Evolutionary conservation across 2,329 filamentous ascomycete genomes (phyloP).

Genomic region (Zalaria sp.): DNA sequence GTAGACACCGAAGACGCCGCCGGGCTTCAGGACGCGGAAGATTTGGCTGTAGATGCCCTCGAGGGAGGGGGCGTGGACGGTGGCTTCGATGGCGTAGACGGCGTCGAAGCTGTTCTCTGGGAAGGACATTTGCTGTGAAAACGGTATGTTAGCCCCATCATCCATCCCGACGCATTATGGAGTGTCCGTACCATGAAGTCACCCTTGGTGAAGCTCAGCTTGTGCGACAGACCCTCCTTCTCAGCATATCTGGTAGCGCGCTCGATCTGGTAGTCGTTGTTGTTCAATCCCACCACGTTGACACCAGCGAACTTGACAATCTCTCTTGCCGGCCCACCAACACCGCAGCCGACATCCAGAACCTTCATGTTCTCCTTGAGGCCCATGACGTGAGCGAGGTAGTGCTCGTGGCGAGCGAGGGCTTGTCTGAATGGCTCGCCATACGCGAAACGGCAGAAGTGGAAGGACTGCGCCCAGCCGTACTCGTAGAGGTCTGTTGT

Average conservation of each 20-base stretch:
- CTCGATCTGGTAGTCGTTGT: conserved; percentile 98
- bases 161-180: no score
- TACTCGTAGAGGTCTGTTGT: conserved; percentile 94
- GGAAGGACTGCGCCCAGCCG: conserved; percentile 91
- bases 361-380: conserved; percentile 80
- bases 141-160: conserved; percentile 6
- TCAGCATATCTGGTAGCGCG: conserved; percentile 74
- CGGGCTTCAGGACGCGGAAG: conserved; percentile 87
- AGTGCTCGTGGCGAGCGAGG: conserved; percentile 94
- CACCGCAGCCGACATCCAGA: conserved; percentile 91
- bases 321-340: conserved; percentile 87
- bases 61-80: conserved; percentile 80
- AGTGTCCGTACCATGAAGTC: conserved; percentile 65
- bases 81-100: conserved; percentile 95
- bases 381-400: conserved; percentile 78
- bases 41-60: conserved; percentile 92
- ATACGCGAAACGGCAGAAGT: conserved; percentile 87
- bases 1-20: conserved; percentile 90
- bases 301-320: conserved; percentile 91
- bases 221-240: conserved; percentile 65
- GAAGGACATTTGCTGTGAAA: conserved; percentile 73
- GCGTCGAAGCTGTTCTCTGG: conserved; percentile 84
- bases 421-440: conserved; percentile 82
- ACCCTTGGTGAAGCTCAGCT: conserved; percentile 80
- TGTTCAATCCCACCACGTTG: conserved; percentile 87